Base-by-base conservation (phyloP, 495 filamentous ascomycete species). In the Penicillium chermesinum region DNA sequence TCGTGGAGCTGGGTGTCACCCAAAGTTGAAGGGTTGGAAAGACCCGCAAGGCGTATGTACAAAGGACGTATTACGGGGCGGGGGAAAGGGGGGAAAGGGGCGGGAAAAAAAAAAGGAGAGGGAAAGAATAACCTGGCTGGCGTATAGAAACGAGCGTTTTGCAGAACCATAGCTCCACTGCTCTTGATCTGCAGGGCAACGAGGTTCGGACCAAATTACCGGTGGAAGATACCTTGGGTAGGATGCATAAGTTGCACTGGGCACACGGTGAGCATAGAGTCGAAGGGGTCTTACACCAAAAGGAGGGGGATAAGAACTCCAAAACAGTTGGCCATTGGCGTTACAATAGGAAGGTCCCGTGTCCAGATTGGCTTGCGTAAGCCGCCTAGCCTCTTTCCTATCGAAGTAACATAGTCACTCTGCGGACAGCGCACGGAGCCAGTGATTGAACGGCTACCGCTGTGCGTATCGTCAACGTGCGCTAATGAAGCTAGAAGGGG, bases 191-290 rank as follows among this genome's bases (percentile, higher is more conserved):
- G 10, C 5, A 30, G 25, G 25, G 25, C 25, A 30, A 30, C n/a
- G 10, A 30, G 25, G 25, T 30, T 30, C 25, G 25, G 25, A 10
- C 25, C 25, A 30, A 30, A 10, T 50, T 50, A 41, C 40, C 48
- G 20, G 27, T 41, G 46, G 25, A 30, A 30, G 5, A 30, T 30
- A 5, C 25, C 5, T 10, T 5, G 25, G 25, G 25, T 5, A 5
- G 10, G 25, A 30, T 30, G 25, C 25, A 4, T 30, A 5, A 4
- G 25, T 5, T 30, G 25, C 25, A 30, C 25, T 10, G 25, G 25
- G 25, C 25, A 30, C 4, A 5, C 10, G 25, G 25, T n/a, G n/a
- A n/a, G n/a, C n/a, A n/a, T n/a, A n/a, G n/a, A n/a, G n/a, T n/a
- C n/a, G n/a, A n/a, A n/a, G n/a, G n/a, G n/a, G n/a, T n/a, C n/a